Evolutionary conservation across 176 grass and related monocot species (phyloP), one percentile per base, ranked within the genome.

Genomic region (Metroxylon sagu): DNA sequence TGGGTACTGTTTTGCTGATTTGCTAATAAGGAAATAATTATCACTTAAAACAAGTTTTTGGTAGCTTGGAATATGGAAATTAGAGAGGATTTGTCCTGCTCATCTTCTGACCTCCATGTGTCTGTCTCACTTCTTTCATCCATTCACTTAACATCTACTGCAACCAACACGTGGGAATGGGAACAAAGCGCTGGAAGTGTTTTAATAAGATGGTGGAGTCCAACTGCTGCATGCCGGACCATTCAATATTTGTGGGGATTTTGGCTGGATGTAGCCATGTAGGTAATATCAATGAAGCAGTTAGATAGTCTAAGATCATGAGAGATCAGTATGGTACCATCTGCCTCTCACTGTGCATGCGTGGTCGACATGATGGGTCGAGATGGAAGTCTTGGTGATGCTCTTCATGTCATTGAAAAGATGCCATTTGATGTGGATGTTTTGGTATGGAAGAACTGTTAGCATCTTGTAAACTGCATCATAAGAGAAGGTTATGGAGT

Each of bases 331-430:
- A 53, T 83, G 14, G 4, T 61, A 0, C 74, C 71, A 6, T 81
- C 59, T 6, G 31, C 60, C 60, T 66, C 74, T 8, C 90, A 89
- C 39, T 95, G 68, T 29, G 73, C 82, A 23, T 95, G 85, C 30
- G 67, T 86, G 66, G 67, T 95, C 10, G 85, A 89, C 60, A 80
- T 89, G 79, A 53, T 86, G 59, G 82, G 85, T 49, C 73, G 85
- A 39, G 80, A 52, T 27, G 71, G 85, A 65, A 86, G 90, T 52
- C 69, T 89, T 17, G 26, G 71, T 4, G 85, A 89, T 15, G 85
- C 82, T 0, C 67, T 84, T 16, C 4, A 5, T 26, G 64, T 95
- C 59, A 74, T 95, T 16, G 12, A 81, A 16, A 53, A 68, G 16
- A 89, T 89, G 74, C 73, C 77, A 16, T 75, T 67, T 15, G 71